Conservation (phyloP, 345 rosid species). For the Zanthoxylum bungeanum region DNA sequence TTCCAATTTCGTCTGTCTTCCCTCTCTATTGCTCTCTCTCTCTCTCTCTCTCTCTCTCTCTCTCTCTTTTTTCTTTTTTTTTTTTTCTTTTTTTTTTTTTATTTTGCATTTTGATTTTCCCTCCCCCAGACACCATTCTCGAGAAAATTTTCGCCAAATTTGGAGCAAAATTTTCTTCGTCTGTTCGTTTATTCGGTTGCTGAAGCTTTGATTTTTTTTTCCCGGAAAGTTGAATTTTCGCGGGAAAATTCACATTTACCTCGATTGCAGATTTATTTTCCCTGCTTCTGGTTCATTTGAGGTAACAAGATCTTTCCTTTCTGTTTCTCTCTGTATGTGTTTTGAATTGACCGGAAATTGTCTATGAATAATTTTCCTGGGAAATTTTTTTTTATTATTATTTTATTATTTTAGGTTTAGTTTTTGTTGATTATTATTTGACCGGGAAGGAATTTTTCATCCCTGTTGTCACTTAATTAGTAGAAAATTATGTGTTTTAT, state of each 20-base stretch:
- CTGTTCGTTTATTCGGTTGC: background rate
- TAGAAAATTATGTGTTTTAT: background rate
- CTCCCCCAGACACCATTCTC: conserved; percentile 26
- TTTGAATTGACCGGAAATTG: background rate
- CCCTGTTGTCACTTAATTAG: background rate
- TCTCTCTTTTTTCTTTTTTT: no score
- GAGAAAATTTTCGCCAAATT: background rate
- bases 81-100: no score
- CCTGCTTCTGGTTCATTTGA: background rate
- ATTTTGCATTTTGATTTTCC: conserved; percentile 17
- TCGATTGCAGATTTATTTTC: conserved; percentile 8
- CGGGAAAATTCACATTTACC: conserved; percentile 18
- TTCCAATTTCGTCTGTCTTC: conserved; percentile 13
- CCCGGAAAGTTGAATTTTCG: conserved; percentile 16
- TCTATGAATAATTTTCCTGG: background rate
- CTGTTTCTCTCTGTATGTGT: background rate
- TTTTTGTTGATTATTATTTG: no score
- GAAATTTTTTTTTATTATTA: background rate
- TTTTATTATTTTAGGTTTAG: no score
- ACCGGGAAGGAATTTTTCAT: background rate
- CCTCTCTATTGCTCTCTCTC: background rate
- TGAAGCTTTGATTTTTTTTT: conserved; percentile 5
- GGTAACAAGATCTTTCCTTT: conserved; percentile 16
- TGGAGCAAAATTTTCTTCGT: background rate
- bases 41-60: background rate